Base-by-base conservation (phyloP, 306 rosid species). In the Geum urbanum region DNA sequence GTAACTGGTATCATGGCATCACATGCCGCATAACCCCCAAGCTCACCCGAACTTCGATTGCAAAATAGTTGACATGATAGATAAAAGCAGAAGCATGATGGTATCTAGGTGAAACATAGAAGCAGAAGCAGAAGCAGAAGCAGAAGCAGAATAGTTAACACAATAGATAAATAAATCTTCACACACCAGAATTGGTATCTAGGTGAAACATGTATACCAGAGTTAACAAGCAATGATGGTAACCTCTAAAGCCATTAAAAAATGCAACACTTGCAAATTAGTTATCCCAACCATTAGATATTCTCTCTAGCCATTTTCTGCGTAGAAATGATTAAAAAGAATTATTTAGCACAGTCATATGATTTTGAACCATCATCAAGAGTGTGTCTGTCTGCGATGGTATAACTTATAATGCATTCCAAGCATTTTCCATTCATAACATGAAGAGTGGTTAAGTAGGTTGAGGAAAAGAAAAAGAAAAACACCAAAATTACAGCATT, bases 1-100 rank as follows among this genome's bases (percentile, higher is more conserved):
- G 53, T 64, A 43, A 64, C 19, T 24, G 68, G 52, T 51, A 39
- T 22, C 50, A 67, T 51, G 19, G 49, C 49, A 18, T 67, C 32
- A 6, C 60, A 51, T 51, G 39, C 48, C 7, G 72, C 19, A 67
- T 37, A 67, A 13, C 57, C 58, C 18, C 35, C 44, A 27, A 19
- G 5, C 70, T 47, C 8, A 16, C 9, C 5, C 35, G 14, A 16
- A 13, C 45, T 52, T 13, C 4, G 7, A 63, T 44, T 32, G 56
- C 45, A 66, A 24, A 37, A 14, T 6, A 58, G 5, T 32, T 32
- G 18, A 58, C 20, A 27, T 19, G 24, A 32, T 12, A 3, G 20
- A 57, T 58, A 16, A 32, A 58, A 12, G 43, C 63, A 58, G 19
- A 58, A 58, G 52, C 49, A 37, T 18, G 9, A 19, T 37, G 50